Evolutionary conservation across 768 basidiomycete genomes (phyloP).

Genomic region (Cystoderma amianthinum): DNA sequence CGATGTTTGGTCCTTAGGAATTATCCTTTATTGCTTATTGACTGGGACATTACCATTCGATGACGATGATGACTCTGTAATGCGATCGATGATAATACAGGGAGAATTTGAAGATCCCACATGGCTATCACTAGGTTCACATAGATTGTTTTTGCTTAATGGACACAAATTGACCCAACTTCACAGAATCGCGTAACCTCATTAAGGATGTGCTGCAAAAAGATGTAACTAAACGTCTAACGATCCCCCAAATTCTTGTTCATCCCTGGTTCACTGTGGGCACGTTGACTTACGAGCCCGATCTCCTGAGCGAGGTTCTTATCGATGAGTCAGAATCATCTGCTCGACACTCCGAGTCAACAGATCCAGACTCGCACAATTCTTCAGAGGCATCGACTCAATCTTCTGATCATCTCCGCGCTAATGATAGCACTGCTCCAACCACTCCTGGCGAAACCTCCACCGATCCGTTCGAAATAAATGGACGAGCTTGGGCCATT

Average conservation of each 20-base stretch:
- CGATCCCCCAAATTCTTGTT: conserved; percentile 78
- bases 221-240: conserved; percentile 68
- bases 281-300: conserved; percentile 24
- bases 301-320: conserved; percentile 21
- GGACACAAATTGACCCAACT: too few relatives aligned
- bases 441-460: conserved; percentile 49
- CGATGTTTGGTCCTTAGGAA: conserved; percentile 91
- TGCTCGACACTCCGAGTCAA: conserved; percentile 15
- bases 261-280: conserved; percentile 78
- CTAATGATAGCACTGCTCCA: conserved; percentile 41
- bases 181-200: conserved; percentile 80
- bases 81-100: conserved; percentile 78
- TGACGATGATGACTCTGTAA: conserved; percentile 78
- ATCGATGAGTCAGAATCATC: conserved; percentile 16
- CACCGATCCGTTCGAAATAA: conserved; percentile 31
- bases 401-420: too few relatives aligned
- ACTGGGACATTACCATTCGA: conserved; percentile 90
- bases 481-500: background rate
- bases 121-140: conserved; percentile 81
- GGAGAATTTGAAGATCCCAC: conserved; percentile 88
- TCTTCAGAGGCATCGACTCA: conserved; percentile 52
- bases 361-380: conserved; percentile 22
- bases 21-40: conserved; percentile 85
- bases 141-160: background rate
- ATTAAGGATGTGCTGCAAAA: conserved; percentile 71